Evolutionary conservation across 1,139 yeast genomes (phyloP).

Genomic region (Kurtzmaniella natalensis): DNA sequence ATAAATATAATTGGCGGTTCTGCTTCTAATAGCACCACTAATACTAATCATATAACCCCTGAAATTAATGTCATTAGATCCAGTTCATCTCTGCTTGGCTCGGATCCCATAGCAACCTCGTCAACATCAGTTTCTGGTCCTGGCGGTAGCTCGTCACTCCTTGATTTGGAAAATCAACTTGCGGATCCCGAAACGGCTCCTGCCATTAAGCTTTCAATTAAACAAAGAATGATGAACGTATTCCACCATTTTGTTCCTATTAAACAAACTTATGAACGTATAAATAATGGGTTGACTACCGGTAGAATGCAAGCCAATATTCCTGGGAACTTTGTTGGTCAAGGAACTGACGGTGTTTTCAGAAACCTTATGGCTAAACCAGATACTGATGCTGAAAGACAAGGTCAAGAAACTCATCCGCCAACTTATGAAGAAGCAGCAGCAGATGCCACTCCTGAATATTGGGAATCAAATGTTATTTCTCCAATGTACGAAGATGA

Average conservation of each 20-base stretch:
- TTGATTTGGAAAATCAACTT: constrained; percentile 20
- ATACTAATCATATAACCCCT: too few relatives aligned
- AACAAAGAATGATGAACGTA: constrained; percentile 30
- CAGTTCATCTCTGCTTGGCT: neutral
- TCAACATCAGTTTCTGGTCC: constrained; percentile 1
- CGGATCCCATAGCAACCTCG: constrained; percentile 1
- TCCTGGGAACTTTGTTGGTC: constrained; percentile 47
- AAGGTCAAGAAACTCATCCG: constrained; percentile 52
- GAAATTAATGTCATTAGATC: too few relatives aligned
- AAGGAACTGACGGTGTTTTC: constrained; percentile 86
- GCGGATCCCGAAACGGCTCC: too few relatives aligned
- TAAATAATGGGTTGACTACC: constrained; percentile 39
- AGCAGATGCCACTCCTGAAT: constrained; percentile 91
- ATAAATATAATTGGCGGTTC: too few relatives aligned
- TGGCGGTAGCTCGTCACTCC: neutral
- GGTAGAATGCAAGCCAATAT: constrained; percentile 43
- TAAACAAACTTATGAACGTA: constrained; percentile 41
- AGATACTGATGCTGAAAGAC: constrained; percentile 43
- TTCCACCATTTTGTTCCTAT: constrained; percentile 35
- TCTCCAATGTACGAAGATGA: constrained; percentile 84
- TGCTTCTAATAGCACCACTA: too few relatives aligned
- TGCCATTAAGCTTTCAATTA: constrained; percentile 18
- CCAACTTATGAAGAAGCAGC: constrained; percentile 96
- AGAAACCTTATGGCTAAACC: constrained; percentile 88
- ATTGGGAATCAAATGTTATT: constrained; percentile 89